Conservation (phyloP, 129 eudicot genomes). For the Escallonia herrerae region DNA sequence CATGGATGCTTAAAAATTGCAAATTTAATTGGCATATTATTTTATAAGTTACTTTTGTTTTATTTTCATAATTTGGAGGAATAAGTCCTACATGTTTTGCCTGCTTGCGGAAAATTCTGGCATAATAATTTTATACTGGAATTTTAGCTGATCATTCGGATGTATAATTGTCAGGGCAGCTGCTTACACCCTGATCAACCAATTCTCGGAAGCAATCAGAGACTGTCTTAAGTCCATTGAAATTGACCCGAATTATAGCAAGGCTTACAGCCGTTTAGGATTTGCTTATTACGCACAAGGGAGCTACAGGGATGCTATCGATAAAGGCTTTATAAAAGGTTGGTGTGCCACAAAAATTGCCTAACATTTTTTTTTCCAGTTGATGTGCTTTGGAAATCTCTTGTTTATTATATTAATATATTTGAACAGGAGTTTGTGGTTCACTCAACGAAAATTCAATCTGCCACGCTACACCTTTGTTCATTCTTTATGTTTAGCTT, state of each 20-base stretch:
- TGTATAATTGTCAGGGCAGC: conserved; percentile 20
- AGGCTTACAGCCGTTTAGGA: conserved; percentile 96
- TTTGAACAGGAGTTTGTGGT: too few species aligned
- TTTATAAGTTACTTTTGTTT: not conserved
- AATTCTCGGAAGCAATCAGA: conserved; percentile 8
- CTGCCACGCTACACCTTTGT: too few species aligned
- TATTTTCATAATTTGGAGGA: not conserved
- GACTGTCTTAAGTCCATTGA: conserved; percentile 71
- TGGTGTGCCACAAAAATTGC: conserved; percentile 1
- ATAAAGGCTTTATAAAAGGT: conserved; percentile 80
- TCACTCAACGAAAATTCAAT: too few species aligned
- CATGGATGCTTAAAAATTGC: not conserved
- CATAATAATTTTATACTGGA: not conserved
- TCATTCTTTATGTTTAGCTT: too few species aligned
- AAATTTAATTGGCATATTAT: not conserved
- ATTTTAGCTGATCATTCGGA: not conserved
- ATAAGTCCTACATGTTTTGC: not conserved
- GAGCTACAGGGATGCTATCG: conserved; percentile 71
- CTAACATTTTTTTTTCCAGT: too few species aligned
- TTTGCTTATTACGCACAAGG: conserved; percentile 87
- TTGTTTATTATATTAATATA: too few species aligned
- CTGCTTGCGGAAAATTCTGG: not conserved
- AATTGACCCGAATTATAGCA: conserved; percentile 80
- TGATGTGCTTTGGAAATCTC: too few species aligned
- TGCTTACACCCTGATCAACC: not conserved